Evolutionary conservation across 2,329 filamentous ascomycete genomes (phyloP), one percentile per base, ranked within the genome.

Genomic region (Fusarium sp.): DNA sequence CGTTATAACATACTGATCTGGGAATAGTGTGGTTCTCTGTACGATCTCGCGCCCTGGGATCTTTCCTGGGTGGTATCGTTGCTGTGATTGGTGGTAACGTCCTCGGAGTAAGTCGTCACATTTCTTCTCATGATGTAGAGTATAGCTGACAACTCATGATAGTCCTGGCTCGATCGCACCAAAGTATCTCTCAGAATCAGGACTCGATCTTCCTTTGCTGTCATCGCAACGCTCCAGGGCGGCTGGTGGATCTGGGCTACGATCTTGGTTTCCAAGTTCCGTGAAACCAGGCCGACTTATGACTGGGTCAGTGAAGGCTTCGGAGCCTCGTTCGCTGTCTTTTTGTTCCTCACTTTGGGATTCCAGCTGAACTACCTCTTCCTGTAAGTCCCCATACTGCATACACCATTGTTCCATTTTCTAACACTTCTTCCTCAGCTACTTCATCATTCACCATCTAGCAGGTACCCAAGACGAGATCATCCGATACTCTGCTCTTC

Each of bases 331-430:
- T 93, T 93, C 69, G 86, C 84, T 0, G 81, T 92, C 19, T 93
- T 90, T 75, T 72, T 93, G 7, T 86, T 93, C 69, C 83, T 91
- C 68, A 87, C 88, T 0, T 78, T 87, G 13, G 87, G 89, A 0
- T 93, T 93, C 70, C 90, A 93, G 77, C 68, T 92, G 9, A 93
- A 93, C 75, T 93, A 93, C 74, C 82, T 92, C 67, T 92, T 89
- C 75, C 77, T 92, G 82, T 89, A 72, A 77, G 84, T 78, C 28
- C 28, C 28, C 28, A 10, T 10, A 13, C 7, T 6, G 3, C 5
- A 8, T 40, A 20, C 2, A 1, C 9, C 6, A 17, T n/a, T 17
- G 20, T 8, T 13, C 2, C 0, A 4, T 5, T 3, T 1, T 28
- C 53, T 66, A 26, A 69, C 13, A 4, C 14, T 48, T 8, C 2